Evolutionary conservation across 2,329 filamentous ascomycete genomes (phyloP).

Genomic region (Aspergillus arachidicola): DNA sequence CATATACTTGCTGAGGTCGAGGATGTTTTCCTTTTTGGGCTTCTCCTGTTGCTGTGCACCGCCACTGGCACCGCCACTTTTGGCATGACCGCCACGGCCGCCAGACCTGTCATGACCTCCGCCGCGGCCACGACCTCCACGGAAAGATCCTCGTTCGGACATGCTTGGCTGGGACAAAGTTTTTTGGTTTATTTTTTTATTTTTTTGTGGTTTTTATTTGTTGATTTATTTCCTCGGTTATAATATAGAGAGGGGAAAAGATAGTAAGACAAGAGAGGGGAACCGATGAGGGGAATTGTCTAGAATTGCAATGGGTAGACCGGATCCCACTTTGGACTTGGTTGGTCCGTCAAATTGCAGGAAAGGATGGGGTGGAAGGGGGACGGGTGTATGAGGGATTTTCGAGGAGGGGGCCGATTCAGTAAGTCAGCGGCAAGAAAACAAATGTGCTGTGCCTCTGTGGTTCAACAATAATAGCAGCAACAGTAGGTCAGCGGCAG

Average conservation of each 20-base stretch:
- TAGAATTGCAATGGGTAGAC: slow-evolving; percentile 1
- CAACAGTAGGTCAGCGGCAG: not conserved
- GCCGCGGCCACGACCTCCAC: slow-evolving; percentile 52
- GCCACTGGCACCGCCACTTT: slow-evolving; percentile 52
- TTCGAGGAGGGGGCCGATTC: slow-evolving; percentile 17
- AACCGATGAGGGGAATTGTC: slow-evolving; percentile 11
- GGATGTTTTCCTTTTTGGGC: slow-evolving; percentile 98
- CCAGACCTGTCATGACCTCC: slow-evolving; percentile 47
- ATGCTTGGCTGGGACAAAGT: slow-evolving; percentile 27
- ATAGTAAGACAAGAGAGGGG: slow-evolving; percentile 11
- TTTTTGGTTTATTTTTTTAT: not conserved
- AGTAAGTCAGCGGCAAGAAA: slow-evolving; percentile 11
- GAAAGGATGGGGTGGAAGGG: slow-evolving; percentile 15
- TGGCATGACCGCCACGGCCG: slow-evolving; percentile 46
- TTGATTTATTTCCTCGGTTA: slow-evolving; percentile 8
- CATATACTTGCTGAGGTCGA: slow-evolving; percentile 94
- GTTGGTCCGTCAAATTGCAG: slow-evolving; percentile 5
- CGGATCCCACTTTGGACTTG: slow-evolving; percentile 7
- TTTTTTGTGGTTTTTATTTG: not conserved
- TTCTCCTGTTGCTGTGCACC: slow-evolving; percentile 64
- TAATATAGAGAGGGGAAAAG: slow-evolving; percentile 4
- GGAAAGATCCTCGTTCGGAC: slow-evolving; percentile 56
- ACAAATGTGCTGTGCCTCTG: slow-evolving; percentile 1
- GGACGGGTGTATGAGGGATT: slow-evolving; percentile 27
- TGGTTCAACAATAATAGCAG: not conserved